Evolutionary conservation across 179 eudicot genomes (phyloP), one percentile per base, ranked within the genome.

Genomic region (Amaranthus tricolor): DNA sequence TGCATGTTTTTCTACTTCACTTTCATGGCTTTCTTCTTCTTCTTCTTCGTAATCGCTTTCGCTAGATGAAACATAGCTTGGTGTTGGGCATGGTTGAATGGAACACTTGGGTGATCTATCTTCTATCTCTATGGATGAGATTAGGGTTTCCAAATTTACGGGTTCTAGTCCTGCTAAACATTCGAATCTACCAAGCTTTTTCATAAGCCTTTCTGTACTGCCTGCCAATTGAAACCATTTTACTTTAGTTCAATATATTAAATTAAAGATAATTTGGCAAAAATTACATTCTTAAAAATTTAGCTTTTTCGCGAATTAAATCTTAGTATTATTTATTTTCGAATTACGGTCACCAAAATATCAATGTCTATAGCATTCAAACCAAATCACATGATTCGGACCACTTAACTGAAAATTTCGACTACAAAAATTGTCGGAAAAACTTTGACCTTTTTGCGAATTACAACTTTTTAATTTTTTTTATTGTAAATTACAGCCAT

Each of bases 131-230:
- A 51, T 47, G 16, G 86, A 60, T 8, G 84, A 74, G 52, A 93
- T 78, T 71, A 83, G 57, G 21, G 81, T 81, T 62, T 87, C 89
- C 11, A 93, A 88, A 77, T 88, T 86, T 24, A 87, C 78, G 1
- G 97, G 95, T 59, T 89, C 85, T 9, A 91, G 75, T 70, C 77
- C 86, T 7, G 88, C 74, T 0, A 91, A 85, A 43, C 77, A 74
- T 84, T 87, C 93, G 16, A 88, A 87, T 57, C 85, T 74, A 43
- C 81, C 80, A n/a, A 86, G 78, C 78, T 79, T 93, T 78, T 81
- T 82, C 84, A 83, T 74, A n/a, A 88, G 88, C 77, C 84, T 89
- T 58, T 84, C 82, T 68, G 72, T 87, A 7, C 78, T 82, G 48
- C 95, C 96, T 91, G 77, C n/a, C 43, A 68, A 20, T 31, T 20